Percentiles rank a stretch among this genome's conserved stretches.
phyloP scores from a whole-genome alignment of 2,329 filamentous ascomycete genomes.

The Clonostachys chloroleuca region DNA sequence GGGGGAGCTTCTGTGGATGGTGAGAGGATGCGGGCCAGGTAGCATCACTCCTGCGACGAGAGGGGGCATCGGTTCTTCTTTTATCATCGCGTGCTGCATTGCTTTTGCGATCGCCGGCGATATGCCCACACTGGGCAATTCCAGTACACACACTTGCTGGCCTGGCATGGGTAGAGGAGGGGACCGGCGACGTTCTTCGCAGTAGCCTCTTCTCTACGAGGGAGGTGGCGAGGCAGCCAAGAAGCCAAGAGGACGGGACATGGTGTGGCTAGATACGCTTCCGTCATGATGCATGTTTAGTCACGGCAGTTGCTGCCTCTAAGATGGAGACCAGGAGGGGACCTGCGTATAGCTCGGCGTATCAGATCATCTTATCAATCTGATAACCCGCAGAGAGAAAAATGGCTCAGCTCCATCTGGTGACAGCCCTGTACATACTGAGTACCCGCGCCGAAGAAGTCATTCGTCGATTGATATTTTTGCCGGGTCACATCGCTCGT shows the following conservation, averaged over 20 bases:
- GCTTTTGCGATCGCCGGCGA: no score
- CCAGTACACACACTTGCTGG: neutral
- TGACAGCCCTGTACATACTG: no score
- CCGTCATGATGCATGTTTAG: neutral
- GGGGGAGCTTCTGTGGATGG: constrained; percentile 1
- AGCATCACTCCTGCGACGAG: no score
- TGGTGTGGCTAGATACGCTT: neutral
- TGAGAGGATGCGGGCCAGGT: neutral
- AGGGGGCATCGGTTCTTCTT: no score
- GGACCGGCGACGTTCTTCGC: neutral
- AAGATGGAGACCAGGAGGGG: neutral
- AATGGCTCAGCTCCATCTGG: neutral
- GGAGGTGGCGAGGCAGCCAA: neutral
- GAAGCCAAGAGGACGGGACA: neutral
- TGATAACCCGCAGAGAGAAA: constrained; percentile 4
- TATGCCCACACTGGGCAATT: no score
- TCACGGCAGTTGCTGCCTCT: neutral
- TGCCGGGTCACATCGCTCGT: no score
- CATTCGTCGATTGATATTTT: no score
- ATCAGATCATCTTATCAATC: constrained; percentile 25
- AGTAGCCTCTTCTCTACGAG: neutral
- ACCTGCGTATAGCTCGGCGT: constrained; percentile 7
- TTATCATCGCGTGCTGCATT: no score
- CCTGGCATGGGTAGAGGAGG: neutral
- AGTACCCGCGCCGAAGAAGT: no score